These are phyloP conservation scores for Amphibolis antarctica DNA, from an alignment of 106 monocot species.

Conservation along the genomic window DNA sequence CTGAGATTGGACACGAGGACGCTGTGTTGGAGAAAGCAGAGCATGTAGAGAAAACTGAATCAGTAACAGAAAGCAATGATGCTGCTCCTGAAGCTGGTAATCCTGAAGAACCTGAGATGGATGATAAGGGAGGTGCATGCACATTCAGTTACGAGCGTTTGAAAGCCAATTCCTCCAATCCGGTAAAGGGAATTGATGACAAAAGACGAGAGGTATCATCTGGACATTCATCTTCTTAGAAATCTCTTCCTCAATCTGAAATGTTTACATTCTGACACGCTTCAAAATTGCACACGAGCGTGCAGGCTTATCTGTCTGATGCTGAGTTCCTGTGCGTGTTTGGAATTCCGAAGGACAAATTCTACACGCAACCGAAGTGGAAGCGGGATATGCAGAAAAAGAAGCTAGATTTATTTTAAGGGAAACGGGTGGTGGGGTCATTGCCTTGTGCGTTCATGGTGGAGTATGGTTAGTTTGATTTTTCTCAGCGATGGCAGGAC, in stretches of 20 bases:
- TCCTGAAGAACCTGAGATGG: constrained; percentile 7
- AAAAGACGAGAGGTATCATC: constrained; percentile 75
- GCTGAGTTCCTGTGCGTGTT: constrained; percentile 62
- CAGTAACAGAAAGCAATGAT: constrained; percentile 24
- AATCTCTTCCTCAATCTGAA: neutral
- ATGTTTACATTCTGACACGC: neutral
- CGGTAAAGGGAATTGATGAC: constrained; percentile 66
- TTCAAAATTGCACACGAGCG: neutral
- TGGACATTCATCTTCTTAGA: neutral
- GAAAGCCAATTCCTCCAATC: constrained; percentile 72
- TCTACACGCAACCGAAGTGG: constrained; percentile 79
- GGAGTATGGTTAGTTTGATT: constrained; percentile 8
- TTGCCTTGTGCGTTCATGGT: neutral
- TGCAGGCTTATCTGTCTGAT: constrained; percentile 67
- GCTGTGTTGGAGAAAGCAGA: constrained; percentile 10
- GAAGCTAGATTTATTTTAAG: constrained; percentile 75
- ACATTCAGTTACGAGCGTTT: constrained; percentile 70
- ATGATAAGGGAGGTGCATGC: constrained; percentile 36
- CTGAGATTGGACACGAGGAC: constrained; percentile 1
- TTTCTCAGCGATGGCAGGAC: too few relatives aligned
- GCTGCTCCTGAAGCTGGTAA: constrained; percentile 27
- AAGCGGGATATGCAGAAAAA: constrained; percentile 90
- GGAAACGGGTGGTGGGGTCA: neutral
- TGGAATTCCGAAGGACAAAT: constrained; percentile 65
- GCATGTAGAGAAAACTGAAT: constrained; percentile 10